Base-by-base conservation (phyloP, 2,329 filamentous ascomycete species). In the Penicillium sp. region DNA sequence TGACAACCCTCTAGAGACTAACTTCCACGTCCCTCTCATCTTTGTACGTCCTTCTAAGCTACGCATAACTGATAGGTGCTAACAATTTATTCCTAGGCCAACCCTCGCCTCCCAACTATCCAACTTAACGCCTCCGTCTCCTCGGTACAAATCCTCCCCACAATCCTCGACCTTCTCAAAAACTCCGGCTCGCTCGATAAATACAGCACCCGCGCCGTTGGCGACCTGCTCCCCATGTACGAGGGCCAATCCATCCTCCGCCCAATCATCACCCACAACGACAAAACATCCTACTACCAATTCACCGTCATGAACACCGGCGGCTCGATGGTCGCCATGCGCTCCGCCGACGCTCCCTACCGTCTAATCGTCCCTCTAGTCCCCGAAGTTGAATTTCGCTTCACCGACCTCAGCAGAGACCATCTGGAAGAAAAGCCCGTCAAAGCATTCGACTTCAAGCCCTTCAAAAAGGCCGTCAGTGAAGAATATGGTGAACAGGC, bases 331-430 rank as follows among this genome's bases (percentile, higher is more conserved):
- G 75, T 83, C 82, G 62, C 80, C 82, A 66, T 88, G 91, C 76
- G 87, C 87, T n/a, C 83, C 79, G 64, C 97, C 88, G 92, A 87
- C 87, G 68, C 91, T 92, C 80, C 75, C 41, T 75, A 84, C 96
- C 60, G 82, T 84, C 60, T 93, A 88, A 65, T 69, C 14, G 87
- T 97, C 55, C 87, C 90, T 3, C 87, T 94, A 68, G 85, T 90
- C 69, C 90, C 96, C 73, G 90, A 91, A 54, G 89, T 81, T 7
- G 65, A 68, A 31, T 76, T 69, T 60, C 59, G 66, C 35, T 79
- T 79, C 64, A 75, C 73, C 1, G 66, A 78, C 35, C 62, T 72
- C 9, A 64, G 62, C 1, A 63, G 56, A 1, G 77, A 79, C 52
- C 75, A 76, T 2, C 58, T 71, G 36, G 77, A 79, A 59, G 51